phyloP scores from a whole-genome alignment of 1,284 basidiomycete genomes.

The Melanopsichium pennsylvanicum region DNA sequence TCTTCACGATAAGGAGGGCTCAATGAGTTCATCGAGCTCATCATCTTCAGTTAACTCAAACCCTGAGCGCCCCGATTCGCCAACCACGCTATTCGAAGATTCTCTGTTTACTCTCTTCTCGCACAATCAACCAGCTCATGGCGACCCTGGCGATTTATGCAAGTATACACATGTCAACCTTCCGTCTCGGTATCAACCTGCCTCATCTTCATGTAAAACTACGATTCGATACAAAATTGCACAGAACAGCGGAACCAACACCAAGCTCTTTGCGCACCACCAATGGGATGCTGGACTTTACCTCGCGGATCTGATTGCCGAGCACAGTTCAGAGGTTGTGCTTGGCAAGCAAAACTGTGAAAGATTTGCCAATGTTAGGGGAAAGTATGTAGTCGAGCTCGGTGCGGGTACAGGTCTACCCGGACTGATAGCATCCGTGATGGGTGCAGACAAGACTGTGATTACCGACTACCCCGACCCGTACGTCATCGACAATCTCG shows the following conservation, averaged over 20 bases:
- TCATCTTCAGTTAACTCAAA: background rate
- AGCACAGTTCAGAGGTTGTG: constrained; percentile 8
- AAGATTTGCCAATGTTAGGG: constrained; percentile 40
- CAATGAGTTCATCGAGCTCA: constrained; percentile 7
- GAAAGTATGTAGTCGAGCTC: constrained; percentile 46
- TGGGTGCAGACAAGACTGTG: constrained; percentile 37
- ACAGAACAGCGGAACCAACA: constrained; percentile 46
- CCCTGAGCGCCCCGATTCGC: constrained; percentile 15
- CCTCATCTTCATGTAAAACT: background rate
- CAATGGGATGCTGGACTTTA: constrained; percentile 62
- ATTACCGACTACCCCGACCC: constrained; percentile 51
- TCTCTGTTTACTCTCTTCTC: constrained; percentile 58
- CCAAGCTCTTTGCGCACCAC: constrained; percentile 60
- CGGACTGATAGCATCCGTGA: constrained; percentile 39
- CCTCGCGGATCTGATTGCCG: constrained; percentile 49
- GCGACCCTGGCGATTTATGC: constrained; percentile 52
- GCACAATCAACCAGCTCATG: constrained; percentile 55
- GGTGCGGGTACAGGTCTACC: constrained; percentile 60
- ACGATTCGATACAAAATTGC: constrained; percentile 47
- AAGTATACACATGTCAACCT: constrained; percentile 41
- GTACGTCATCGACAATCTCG: constrained; percentile 34
- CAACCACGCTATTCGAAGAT: constrained; percentile 53
- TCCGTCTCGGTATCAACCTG: constrained; percentile 20
- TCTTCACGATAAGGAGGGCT: constrained; percentile 1
- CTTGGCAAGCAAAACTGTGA: constrained; percentile 1